Evolutionary conservation across 2,329 filamentous ascomycete species (phyloP), one percentile per base, ranked within the genome.

Genomic region (Plectosphaerella cucumerina): DNA sequence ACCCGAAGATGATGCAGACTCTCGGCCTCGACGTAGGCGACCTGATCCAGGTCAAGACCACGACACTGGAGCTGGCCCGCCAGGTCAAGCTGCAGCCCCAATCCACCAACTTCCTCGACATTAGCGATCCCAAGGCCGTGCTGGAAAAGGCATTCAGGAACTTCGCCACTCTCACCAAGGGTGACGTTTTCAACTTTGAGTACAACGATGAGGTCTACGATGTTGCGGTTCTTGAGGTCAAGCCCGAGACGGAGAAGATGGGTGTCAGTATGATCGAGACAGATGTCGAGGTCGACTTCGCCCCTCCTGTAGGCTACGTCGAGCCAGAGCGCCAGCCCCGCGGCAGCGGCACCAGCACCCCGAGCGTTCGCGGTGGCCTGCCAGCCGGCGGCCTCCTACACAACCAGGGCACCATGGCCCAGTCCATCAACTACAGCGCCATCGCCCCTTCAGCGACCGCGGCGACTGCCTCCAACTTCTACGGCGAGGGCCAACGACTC

Each of bases 61-160:
- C 94, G 2, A 93, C 96, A 41, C 81, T 99, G 15, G 89, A 92
- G 47, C 85, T 93, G 1, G 94, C 94, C 33, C 86, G 86, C 56
- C 87, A 96, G 69, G 95, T 99, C 74, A 99, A 99, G 72, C 82
- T 99, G 9, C 93, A 99, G 73, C 90, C 94, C 0, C 94, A 99
- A 71, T 92, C 90, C 20, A 85, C 89, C 48, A 88, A 87, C 60
- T 99, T 99, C 71, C 87, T 99, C 56, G 93, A 97, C 44, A 97
- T 99, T 65, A 93, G 88, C 61, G 94, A 99, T 62, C 94, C 94
- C 20, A 97, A 96, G 72, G 94, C 94, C 39, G 94, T 99, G 12
- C 84, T 99, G 26, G 94, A 99, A 71, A 94, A 94, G 61, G 93
- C 91, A 0, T 97, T 99, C 71, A 86, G 93, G 42, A 95, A 95